Conservation (phyloP, 1,284 basidiomycete genomes). For the Puccinia novopanici region DNA sequence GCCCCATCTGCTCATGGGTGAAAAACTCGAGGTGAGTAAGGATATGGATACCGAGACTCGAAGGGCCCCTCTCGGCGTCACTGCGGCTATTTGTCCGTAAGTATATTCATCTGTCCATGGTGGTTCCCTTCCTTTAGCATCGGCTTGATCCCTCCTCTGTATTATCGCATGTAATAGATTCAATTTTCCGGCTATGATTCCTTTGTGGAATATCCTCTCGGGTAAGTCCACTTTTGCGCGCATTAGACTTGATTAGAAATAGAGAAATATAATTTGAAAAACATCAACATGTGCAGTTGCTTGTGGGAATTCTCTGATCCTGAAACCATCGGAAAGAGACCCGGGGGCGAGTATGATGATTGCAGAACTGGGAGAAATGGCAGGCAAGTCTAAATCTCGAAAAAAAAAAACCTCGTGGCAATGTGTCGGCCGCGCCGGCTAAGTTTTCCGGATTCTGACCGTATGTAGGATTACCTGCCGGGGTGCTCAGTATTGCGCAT, state of each 20-base stretch:
- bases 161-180: constrained; percentile 50
- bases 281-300: no score
- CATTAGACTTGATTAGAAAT: constrained; percentile 52
- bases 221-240: constrained; percentile 53
- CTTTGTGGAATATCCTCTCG: constrained; percentile 87
- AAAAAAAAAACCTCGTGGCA: constrained; percentile 69
- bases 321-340: constrained; percentile 95
- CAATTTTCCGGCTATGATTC: constrained; percentile 75
- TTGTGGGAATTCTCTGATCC: constrained; percentile 89
- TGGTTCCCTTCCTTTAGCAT: constrained; percentile 65
- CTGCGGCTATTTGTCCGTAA: constrained; percentile 71
- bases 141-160: background rate
- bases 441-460: background rate
- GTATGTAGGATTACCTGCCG: constrained; percentile 57
- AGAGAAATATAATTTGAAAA: no score
- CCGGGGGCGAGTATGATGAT: constrained; percentile 97
- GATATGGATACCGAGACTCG: constrained; percentile 95
- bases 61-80: constrained; percentile 67
- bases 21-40: constrained; percentile 89
- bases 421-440: background rate
- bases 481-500: constrained; percentile 67
- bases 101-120: constrained; percentile 70
- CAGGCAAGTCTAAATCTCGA: constrained; percentile 63
- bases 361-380: constrained; percentile 84
- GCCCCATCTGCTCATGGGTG: constrained; percentile 79